A percentile compares a stretch with the other conserved stretches of the same genome.
phyloP scores from a whole-genome alignment of 1,284 basidiomycete genomes.

The Microbotryum scabiosae region DNA sequence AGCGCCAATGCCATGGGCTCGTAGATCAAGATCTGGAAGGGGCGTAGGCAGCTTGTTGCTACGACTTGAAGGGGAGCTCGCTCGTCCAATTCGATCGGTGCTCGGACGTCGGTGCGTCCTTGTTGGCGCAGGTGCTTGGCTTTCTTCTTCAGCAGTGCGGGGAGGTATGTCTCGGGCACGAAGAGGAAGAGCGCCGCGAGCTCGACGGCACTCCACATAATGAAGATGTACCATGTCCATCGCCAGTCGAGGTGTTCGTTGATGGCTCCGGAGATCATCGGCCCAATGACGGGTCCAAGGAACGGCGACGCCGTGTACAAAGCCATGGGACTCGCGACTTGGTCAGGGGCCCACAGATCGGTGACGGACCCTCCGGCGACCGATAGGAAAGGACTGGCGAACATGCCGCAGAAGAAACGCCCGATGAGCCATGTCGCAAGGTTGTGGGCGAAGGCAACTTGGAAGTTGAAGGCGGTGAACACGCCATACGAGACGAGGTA shows the following conservation, averaged over 20 bases:
- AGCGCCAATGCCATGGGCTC: constrained; percentile 69
- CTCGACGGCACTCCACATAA: constrained; percentile 47
- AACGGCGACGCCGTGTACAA: constrained; percentile 56
- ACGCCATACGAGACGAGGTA: constrained; percentile 28
- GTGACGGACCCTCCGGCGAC: constrained; percentile 67
- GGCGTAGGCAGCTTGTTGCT: constrained; percentile 52
- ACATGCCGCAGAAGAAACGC: constrained; percentile 60
- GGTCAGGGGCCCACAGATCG: constrained; percentile 58
- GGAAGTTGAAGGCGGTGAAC: constrained; percentile 45
- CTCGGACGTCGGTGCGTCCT: constrained; percentile 50
- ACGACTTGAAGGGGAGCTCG: constrained; percentile 48
- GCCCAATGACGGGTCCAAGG: constrained; percentile 41
- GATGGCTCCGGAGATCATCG: constrained; percentile 27
- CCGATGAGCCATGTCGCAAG: constrained; percentile 56
- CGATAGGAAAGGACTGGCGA: constrained; percentile 61
- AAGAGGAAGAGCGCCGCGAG: constrained; percentile 41
- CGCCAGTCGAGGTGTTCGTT: constrained; percentile 57
- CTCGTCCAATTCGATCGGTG: constrained; percentile 50
- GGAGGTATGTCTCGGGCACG: constrained; percentile 67
- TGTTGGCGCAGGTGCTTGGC: constrained; percentile 49
- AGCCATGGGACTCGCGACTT: constrained; percentile 69
- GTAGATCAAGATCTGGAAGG: constrained; percentile 62
- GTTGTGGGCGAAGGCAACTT: constrained; percentile 56
- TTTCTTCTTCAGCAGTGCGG: constrained; percentile 55
- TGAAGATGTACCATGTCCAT: constrained; percentile 64